Evolutionary conservation across 768 basidiomycete genomes (phyloP), one percentile per base, ranked within the genome.

Genomic region (Hygrocybe coccinea): DNA sequence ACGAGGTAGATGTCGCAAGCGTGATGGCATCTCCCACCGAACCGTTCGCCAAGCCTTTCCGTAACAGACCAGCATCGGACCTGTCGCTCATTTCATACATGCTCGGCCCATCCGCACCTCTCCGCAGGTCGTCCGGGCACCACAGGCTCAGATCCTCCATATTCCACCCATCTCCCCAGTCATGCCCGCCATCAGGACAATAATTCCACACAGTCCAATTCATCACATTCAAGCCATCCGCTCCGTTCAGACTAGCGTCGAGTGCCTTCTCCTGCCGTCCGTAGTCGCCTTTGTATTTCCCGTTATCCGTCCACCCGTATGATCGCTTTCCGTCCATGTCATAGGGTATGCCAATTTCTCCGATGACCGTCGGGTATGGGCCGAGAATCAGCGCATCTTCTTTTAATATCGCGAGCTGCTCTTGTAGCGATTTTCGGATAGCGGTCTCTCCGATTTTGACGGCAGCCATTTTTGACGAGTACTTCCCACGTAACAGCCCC

Each of bases 101-200:
- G 55, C 59, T 50, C 54, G 69, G 67, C 50, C 46, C 56, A 49
- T 50, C 58, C 61, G 43, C 58, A 57, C 57, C 59, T 57, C 37
- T 60, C 66, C 50, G 49, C 12, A 84, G 58, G 66, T 97, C 94
- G 60, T 93, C 90, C 3, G 69, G 60, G 61, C 86, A 87, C 90
- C 90, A 97, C 12, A 98, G 59, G 60, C 89, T 92, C 56, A 98
- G 68, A 72, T 98, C 95, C 72, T 99, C 95, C 71, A 90, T 82
- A 68, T 97, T 95, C 95, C 95, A 99, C 1, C 86, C 86, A 70
- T 99, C 95, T 12, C 95, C 93, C 91, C 90, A 97, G 65, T 81
- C 74, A 65, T 97, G 91, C 22, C 76, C 77, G 64, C 85, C 86
- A 62, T 95, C 89, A 0, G 88, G 75, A 56, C 87, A 87, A 66